Conservation (phyloP, 2,329 filamentous ascomycete genomes). For the Aspergillus proliferans region DNA sequence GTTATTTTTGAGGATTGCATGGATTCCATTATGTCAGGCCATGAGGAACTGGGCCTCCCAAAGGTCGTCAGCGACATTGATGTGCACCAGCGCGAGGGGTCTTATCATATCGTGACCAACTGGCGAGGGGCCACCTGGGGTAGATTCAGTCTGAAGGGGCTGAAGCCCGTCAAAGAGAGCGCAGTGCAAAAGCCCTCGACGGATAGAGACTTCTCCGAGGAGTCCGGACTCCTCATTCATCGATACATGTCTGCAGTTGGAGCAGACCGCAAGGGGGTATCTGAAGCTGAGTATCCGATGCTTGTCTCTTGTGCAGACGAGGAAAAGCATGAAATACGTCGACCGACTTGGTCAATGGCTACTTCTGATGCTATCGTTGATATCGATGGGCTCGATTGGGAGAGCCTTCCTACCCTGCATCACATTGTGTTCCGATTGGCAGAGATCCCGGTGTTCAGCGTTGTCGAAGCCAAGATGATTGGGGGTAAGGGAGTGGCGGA, state of each 20-base stretch:
- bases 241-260: neutral
- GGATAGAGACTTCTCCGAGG: neutral
- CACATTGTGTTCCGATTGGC: neutral
- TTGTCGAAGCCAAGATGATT: neutral
- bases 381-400: neutral
- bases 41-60: constrained; percentile 57
- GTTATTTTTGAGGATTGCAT: constrained; percentile 53
- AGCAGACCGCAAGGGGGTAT: neutral
- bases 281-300: neutral
- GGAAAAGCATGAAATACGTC: neutral
- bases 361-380: neutral
- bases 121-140: constrained; percentile 39
- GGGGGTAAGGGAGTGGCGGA: neutral
- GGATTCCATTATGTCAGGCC: constrained; percentile 54
- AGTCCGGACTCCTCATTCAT: neutral
- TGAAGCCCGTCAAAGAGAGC: neutral
- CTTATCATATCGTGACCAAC: constrained; percentile 34
- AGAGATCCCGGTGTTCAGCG: neutral
- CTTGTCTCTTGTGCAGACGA: neutral
- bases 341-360: neutral
- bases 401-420: neutral
- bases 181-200: neutral
- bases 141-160: constrained; percentile 18
- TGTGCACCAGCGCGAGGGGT: constrained; percentile 29
- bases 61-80: constrained; percentile 51